A percentile compares a stretch with the other conserved stretches of the same genome.
phyloP scores from a whole-genome alignment of 1,139 yeast genomes.

The Scheffersomyces parashehatae region DNA sequence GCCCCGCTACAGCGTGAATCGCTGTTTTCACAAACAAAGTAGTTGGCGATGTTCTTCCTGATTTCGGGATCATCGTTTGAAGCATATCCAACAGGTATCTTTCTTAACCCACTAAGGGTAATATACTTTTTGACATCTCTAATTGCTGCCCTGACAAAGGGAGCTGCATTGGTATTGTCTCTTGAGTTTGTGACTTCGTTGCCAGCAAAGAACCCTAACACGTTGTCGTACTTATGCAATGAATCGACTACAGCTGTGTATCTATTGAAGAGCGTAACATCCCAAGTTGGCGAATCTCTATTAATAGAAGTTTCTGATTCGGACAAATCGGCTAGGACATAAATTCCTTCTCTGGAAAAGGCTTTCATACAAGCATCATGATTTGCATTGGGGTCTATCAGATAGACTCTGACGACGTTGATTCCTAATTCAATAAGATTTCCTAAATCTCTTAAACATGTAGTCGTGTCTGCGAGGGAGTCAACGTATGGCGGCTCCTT shows the following conservation, averaged over 20 bases:
- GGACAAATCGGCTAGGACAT: constrained; percentile 54
- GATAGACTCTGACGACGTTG: constrained; percentile 56
- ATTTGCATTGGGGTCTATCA: constrained; percentile 48
- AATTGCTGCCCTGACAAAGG: constrained; percentile 63
- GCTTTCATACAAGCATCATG: constrained; percentile 61
- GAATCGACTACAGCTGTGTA: constrained; percentile 53
- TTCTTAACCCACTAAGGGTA: constrained; percentile 38
- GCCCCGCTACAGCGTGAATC: constrained; percentile 21
- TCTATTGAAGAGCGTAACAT: constrained; percentile 31
- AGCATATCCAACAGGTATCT: constrained; percentile 63
- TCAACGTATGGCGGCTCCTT: constrained; percentile 46
- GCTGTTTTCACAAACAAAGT: constrained; percentile 49
- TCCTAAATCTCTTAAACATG: constrained; percentile 54
- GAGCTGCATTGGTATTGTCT: constrained; percentile 51
- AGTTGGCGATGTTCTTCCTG: constrained; percentile 45
- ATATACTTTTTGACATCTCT: constrained; percentile 57
- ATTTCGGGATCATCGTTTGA: constrained; percentile 59
- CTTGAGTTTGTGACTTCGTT: constrained; percentile 59
- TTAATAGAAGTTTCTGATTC: constrained; percentile 54
- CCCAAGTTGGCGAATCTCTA: constrained; percentile 53
- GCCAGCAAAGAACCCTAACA: constrained; percentile 62
- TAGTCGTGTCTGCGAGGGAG: constrained; percentile 47
- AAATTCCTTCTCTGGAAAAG: constrained; percentile 53
- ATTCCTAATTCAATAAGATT: constrained; percentile 48
- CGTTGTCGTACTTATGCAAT: constrained; percentile 48